These are phyloP conservation scores for Cladophialophora psammophila DNA, from an alignment of 2,329 filamentous ascomycete species.

Conservation along the genomic window DNA sequence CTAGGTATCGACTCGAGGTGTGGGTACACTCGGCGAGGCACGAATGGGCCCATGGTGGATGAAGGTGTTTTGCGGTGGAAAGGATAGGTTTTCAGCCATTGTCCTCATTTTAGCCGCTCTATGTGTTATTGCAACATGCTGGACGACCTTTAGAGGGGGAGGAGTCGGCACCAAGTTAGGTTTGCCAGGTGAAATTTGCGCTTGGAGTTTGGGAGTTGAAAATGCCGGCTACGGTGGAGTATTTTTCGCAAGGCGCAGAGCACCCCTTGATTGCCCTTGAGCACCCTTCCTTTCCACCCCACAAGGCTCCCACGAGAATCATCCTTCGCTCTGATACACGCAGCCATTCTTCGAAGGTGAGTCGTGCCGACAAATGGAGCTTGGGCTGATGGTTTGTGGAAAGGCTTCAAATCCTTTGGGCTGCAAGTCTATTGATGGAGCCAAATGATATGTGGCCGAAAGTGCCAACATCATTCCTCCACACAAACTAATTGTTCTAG, in stretches of 20 bases:
- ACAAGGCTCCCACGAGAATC: background rate
- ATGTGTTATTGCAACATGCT: background rate
- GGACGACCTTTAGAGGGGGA: background rate
- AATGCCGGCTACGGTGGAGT: slow-evolving; percentile 1
- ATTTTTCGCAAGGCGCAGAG: background rate
- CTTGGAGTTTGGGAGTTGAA: background rate
- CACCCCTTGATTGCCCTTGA: no score
- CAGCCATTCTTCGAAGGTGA: background rate
- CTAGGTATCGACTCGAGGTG: slow-evolving; percentile 77
- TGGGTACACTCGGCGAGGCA: slow-evolving; percentile 76
- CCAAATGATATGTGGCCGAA: no score
- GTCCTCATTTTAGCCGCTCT: slow-evolving; percentile 2
- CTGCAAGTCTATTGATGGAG: no score
- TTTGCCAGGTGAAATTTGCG: background rate
- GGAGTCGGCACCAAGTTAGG: background rate
- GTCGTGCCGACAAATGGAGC: background rate
- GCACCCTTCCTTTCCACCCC: background rate
- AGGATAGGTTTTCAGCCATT: slow-evolving; percentile 17
- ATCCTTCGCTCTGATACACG: background rate
- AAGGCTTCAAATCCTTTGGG: no score
- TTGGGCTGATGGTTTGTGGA: background rate
- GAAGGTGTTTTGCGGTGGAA: background rate
- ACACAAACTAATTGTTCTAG: background rate
- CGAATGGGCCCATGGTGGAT: slow-evolving; percentile 61
- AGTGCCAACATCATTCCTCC: background rate